Evolutionary conservation across 2,329 filamentous ascomycete species (phyloP), one percentile per base, ranked within the genome.

Genomic region (Plenodomus tracheiphilus): DNA sequence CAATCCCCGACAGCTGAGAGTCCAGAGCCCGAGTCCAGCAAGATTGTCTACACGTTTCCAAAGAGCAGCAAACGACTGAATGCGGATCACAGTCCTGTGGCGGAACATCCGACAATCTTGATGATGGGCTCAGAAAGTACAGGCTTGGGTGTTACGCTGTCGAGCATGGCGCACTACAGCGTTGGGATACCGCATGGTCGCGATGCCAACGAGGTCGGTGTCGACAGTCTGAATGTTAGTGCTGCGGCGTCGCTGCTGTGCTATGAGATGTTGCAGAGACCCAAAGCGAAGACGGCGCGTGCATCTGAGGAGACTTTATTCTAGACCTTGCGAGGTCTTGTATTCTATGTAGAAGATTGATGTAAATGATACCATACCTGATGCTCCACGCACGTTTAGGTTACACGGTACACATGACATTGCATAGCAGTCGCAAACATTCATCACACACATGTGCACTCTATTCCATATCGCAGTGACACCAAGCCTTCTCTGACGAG

Each of bases 161-260:
- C 65, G 15, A 82, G 81, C 36, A 79, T 83, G 48, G 86, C 89
- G 0, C 84, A 96, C 64, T 75, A 75, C 17, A 76, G 78, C 20
- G 76, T 86, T 15, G 80, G 85, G 6, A 89, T 99, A 45, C 57
- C 82, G 70, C 70, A 81, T 70, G 70, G 74, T 58, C 56, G 80
- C 72, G 54, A 62, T 2, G 36, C 75, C 66, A 54, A 77, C 63
- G 68, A 81, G 64, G 69, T 85, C 58, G 68, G 80, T 1, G 85
- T 99, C 2, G 93, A 97, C 72, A 96, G 91, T 70, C 75, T 99
- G 69, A 97, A 99, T 68, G 94, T 97, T 34, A 91, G 89, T 66
- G 92, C 96, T 17, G 93, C 94, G 1, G 85, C 89, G 6, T 91
- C 85, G 1, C 75, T 97, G 41, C 74, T 97, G 42, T 86, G 86